A percentile compares a stretch with the other conserved stretches of the same genome.
phyloP scores from a whole-genome alignment of 306 rosid species.

The Sesbania bispinosa region DNA sequence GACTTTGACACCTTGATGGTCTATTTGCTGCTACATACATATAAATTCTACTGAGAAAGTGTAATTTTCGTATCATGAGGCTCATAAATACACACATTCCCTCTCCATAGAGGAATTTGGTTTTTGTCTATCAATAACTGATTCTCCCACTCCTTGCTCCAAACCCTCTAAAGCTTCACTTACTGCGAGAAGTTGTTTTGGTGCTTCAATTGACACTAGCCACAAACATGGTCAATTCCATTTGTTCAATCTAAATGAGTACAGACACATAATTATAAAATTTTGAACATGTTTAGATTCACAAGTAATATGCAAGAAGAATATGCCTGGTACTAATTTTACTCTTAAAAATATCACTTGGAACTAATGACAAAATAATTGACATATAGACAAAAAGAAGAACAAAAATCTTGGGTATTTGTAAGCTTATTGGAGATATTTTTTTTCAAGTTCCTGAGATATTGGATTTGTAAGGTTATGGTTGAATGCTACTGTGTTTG shows the following conservation, averaged over 20 bases:
- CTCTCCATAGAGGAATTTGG: neutral
- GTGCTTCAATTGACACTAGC: constrained; percentile 28
- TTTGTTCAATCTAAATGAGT: neutral
- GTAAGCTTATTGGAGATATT: constrained; percentile 39
- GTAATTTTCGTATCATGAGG: neutral
- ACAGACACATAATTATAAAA: constrained; percentile 22
- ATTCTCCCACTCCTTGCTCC: neutral
- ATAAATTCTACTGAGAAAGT: neutral
- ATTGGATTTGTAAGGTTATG: constrained; percentile 47
- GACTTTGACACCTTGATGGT: neutral
- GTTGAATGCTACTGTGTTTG: constrained; percentile 26
- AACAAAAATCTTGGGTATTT: constrained; percentile 42
- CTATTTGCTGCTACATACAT: neutral
- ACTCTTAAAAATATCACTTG: constrained; percentile 32
- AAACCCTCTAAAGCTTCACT: neutral
- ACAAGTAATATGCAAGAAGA: constrained; percentile 33
- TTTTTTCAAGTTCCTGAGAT: constrained; percentile 26
- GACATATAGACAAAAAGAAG: constrained; percentile 32
- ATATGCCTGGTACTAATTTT: constrained; percentile 31
- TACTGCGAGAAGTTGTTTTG: neutral
- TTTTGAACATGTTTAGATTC: constrained; percentile 23
- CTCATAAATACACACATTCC: neutral
- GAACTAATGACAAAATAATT: constrained; percentile 4
- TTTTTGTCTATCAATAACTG: neutral
- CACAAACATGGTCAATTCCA: constrained; percentile 25